Base-by-base conservation (phyloP, 495 filamentous ascomycete genomes). In the Hypoxylon rickii region DNA sequence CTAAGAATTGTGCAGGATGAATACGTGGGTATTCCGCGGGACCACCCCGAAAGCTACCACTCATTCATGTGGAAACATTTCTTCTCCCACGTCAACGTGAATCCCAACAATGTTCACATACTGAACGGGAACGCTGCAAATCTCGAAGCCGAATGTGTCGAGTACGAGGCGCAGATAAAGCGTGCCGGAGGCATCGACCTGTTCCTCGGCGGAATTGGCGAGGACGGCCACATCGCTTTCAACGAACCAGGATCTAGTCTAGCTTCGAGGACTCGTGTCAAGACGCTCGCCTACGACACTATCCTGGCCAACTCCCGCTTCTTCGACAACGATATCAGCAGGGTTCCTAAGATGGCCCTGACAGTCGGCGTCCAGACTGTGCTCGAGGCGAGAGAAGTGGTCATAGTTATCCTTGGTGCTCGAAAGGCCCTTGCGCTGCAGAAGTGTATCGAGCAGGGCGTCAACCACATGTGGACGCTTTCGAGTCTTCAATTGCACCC, bases 1-100 rank as follows among this genome's bases (percentile, higher is more conserved):
- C 41, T 51, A 38, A 55, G 13, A 56, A 24, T 7, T 16, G 7
- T 24, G 44, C 48, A 92, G 89, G 90, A 93, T 72, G 89, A 95
- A 75, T 95, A 93, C 68, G 86, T 93, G 62, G 86, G 87, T 33
- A 81, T 95, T 48, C 86, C 89, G 21, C 82, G 86, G 53, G 88
- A 90, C 57, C 89, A 93, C 67, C 87, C 89, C 8, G 83, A 92
- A 69, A 88, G 83, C 67, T 93, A 93, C 73, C 89, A 92, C 75
- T 86, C 85, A 48, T 95, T 92, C 76, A 93, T 95, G 90, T 92
- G 89, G 78, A 88, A 86, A 72, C 80, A 93, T 71, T 90, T 93
- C 80, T 95, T 95, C 77, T 88, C 86, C 2, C 89, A 93, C 68
- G 85, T 93, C 63, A 88, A 95, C 64, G 85, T 95, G 50, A 78